Conservation (phyloP, 2,329 filamentous ascomycete genomes). For the Fusarium newnesense region DNA sequence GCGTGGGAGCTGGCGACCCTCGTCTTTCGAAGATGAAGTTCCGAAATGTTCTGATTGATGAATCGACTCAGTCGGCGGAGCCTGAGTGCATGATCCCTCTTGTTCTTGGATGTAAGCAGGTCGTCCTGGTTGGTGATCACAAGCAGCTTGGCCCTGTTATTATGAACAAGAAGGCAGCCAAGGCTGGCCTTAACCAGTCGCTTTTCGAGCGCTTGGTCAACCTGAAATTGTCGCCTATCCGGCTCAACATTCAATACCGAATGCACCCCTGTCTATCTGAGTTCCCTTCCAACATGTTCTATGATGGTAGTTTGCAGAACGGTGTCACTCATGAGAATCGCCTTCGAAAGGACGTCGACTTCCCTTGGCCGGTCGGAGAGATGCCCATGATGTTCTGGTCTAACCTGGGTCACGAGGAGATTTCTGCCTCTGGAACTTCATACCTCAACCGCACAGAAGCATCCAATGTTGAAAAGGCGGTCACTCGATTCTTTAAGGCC, state of each 20-base stretch:
- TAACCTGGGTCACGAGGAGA: constrained; percentile 96
- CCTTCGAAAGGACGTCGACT: constrained; percentile 92
- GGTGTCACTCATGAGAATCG: constrained; percentile 91
- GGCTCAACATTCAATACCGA: constrained; percentile 96
- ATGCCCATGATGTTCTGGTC: constrained; percentile 99
- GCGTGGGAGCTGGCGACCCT: constrained; percentile 95
- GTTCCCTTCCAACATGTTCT: constrained; percentile 99
- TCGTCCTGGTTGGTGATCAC: constrained; percentile 98
- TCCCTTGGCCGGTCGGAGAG: constrained; percentile 94
- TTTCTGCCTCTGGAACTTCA: constrained; percentile 95
- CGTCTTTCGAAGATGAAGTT: constrained; percentile 98
- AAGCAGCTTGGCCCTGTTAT: constrained; percentile 98
- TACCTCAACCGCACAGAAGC: constrained; percentile 98
- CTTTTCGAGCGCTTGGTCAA: constrained; percentile 96
- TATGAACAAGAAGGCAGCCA: constrained; percentile 99
- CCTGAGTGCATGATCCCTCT: constrained; percentile 99
- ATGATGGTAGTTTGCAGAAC: constrained; percentile 96
- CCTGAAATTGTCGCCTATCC: constrained; percentile 88
- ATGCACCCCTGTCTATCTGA: constrained; percentile 98
- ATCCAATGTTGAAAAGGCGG: constrained; percentile 97
- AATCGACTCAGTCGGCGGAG: constrained; percentile 97
- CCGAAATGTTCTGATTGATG: constrained; percentile 96
- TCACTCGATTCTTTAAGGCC: constrained; percentile 98
- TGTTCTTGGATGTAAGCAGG: constrained; percentile 97
- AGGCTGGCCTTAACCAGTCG: constrained; percentile 97